A percentile compares a stretch with the other conserved stretches of the same genome.
Conservation (phyloP, 2,329 filamentous ascomycete species). For the Pochonia chlamydosporia region DNA sequence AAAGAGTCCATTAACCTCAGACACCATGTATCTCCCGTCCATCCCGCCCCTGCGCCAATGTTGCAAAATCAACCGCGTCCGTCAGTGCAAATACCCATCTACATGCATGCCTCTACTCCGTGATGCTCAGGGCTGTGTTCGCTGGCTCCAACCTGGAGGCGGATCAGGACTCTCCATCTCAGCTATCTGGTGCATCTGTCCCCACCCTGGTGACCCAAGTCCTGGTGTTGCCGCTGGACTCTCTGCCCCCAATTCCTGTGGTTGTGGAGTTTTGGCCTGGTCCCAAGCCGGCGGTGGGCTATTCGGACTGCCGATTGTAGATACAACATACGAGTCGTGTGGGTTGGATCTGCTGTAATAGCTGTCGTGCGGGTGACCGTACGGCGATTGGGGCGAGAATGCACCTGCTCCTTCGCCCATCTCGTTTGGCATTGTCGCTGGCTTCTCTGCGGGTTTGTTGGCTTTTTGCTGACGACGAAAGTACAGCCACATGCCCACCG, state of each 20-base stretch:
- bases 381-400: constrained; percentile 6
- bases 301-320: not conserved
- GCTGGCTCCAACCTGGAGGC: not conserved
- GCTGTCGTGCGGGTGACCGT: constrained; percentile 8
- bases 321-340: constrained; percentile 10
- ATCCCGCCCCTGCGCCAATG: too few relatives aligned
- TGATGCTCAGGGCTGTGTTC: not conserved
- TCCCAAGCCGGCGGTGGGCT: constrained; percentile 4
- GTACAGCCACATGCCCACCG: constrained; percentile 11
- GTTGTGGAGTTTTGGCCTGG: constrained; percentile 4
- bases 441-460: not conserved
- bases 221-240: not conserved
- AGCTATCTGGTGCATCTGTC: constrained; percentile 6
- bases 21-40: too few relatives aligned
- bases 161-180: constrained; percentile 14
- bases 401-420: constrained; percentile 1
- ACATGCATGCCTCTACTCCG: not conserved
- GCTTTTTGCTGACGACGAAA: constrained; percentile 10
- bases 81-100: too few relatives aligned
- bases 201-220: not conserved
- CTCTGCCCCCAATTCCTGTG: constrained; percentile 9
- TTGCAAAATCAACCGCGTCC: too few relatives aligned
- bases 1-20: too few relatives aligned
- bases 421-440: not conserved
- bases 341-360: constrained; percentile 1